These are phyloP conservation scores for Magnolia sinica DNA, from an alignment of 164 flowering plant species.

Conservation along the genomic window DNA sequence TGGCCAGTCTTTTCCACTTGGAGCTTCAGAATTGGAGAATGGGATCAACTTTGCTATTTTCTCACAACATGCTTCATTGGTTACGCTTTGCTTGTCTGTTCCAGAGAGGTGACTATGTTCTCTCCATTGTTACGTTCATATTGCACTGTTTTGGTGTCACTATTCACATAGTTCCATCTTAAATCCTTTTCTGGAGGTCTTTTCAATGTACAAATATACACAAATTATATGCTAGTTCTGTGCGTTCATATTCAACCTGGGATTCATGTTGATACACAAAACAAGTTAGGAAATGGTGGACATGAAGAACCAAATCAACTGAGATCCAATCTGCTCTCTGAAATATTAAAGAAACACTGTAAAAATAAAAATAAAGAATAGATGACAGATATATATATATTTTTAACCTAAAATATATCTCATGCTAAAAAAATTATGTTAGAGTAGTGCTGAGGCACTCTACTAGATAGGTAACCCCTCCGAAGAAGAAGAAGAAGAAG, in stretches of 20 bases:
- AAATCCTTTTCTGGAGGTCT: background rate
- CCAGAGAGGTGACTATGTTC: constrained; percentile 40
- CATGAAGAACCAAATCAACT: too few species aligned
- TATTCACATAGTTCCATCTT: background rate
- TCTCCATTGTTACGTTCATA: background rate
- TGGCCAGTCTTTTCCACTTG: constrained; percentile 83
- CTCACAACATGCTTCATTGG: constrained; percentile 82
- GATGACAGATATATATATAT: too few species aligned
- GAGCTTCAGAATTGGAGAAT: constrained; percentile 71
- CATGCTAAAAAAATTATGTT: too few species aligned
- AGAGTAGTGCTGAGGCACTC: too few species aligned
- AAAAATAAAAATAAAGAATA: too few species aligned
- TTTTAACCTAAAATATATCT: too few species aligned
- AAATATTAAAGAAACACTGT: too few species aligned
- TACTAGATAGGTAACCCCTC: too few species aligned
- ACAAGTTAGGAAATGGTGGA: too few species aligned
- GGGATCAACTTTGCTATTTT: constrained; percentile 88
- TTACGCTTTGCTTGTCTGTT: constrained; percentile 72
- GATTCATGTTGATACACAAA: background rate
- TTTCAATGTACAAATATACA: background rate
- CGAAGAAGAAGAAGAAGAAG: too few species aligned
- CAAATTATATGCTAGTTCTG: background rate
- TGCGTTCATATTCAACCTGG: background rate
- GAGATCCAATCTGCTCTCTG: too few species aligned
- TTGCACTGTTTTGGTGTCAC: background rate